A percentile compares a stretch with the other conserved stretches of the same genome.
Evolutionary conservation across 1,284 basidiomycete species (phyloP).

Genomic region (Ganoderma multipileum): DNA sequence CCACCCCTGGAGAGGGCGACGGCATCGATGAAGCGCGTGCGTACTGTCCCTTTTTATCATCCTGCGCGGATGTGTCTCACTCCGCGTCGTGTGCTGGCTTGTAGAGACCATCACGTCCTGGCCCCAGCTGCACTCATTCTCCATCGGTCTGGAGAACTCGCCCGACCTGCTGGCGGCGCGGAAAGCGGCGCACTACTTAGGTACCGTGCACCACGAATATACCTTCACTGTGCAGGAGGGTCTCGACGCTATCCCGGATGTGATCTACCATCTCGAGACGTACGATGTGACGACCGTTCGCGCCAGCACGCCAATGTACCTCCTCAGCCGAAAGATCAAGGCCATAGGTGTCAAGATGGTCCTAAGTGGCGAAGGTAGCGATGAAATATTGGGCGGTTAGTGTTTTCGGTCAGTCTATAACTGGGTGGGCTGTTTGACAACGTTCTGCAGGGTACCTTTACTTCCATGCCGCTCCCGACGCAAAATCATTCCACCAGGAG

Average conservation of each 20-base stretch:
- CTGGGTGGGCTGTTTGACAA: not conserved
- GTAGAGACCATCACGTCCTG: constrained; percentile 84
- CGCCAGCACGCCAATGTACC: constrained; percentile 97
- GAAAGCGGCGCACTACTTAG: constrained; percentile 93
- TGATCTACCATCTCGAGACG: constrained; percentile 98
- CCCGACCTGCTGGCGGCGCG: constrained; percentile 95
- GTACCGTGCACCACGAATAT: constrained; percentile 97
- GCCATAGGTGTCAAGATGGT: constrained; percentile 99
- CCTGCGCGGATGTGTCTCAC: not conserved
- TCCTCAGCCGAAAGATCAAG: constrained; percentile 98
- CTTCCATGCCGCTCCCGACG: constrained; percentile 97
- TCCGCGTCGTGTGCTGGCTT: constrained; percentile 25
- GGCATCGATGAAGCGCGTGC: constrained; percentile 62
- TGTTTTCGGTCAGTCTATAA: constrained; percentile 17
- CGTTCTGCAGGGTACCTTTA: constrained; percentile 87
- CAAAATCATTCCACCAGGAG: constrained; percentile 94
- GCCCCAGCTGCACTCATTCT: constrained; percentile 99
- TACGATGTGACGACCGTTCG: constrained; percentile 99
- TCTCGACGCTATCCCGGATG: constrained; percentile 96
- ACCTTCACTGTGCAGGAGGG: constrained; percentile 99
- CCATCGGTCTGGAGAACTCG: constrained; percentile 94
- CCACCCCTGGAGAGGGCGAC: constrained; percentile 52
- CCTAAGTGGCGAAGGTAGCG: constrained; percentile 95
- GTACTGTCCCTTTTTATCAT: constrained; percentile 19
- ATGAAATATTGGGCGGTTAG: constrained; percentile 95